A percentile compares a stretch with the other conserved stretches of the same genome.
These are phyloP conservation scores for Turnera subulata DNA, from an alignment of 345 rosid species.

Conservation along the genomic window DNA sequence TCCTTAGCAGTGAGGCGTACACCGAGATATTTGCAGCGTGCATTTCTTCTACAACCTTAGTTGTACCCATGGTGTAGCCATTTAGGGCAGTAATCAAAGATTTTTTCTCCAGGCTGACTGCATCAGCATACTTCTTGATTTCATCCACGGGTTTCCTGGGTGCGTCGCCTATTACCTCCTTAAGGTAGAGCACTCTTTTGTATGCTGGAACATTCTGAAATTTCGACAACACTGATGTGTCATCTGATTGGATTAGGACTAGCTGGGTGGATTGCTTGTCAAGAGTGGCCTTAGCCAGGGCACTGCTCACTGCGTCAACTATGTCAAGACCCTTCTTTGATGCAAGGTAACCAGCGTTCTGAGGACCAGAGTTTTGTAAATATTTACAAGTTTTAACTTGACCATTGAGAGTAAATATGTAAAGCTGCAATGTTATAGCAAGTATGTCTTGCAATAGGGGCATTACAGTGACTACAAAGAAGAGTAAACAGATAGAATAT, in stretches of 20 bases:
- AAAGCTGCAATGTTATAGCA: neutral
- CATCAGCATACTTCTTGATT: conserved; percentile 69
- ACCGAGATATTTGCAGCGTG: conserved; percentile 63
- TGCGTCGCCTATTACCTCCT: conserved; percentile 45
- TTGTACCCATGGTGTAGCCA: conserved; percentile 38
- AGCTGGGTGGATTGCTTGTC: conserved; percentile 70
- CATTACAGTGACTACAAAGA: neutral
- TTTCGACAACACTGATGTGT: conserved; percentile 58
- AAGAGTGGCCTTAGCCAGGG: conserved; percentile 55
- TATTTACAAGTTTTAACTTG: neutral
- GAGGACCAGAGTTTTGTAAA: conserved; percentile 14
- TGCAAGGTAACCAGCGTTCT: conserved; percentile 89
- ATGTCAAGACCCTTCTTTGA: conserved; percentile 67
- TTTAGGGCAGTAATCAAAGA: conserved; percentile 38
- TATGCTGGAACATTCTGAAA: conserved; percentile 42
- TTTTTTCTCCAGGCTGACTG: conserved; percentile 40
- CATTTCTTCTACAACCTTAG: conserved; percentile 50
- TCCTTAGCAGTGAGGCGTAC: conserved; percentile 50
- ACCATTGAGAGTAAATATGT: neutral
- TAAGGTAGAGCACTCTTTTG: conserved; percentile 50
- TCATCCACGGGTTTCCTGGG: conserved; percentile 46
- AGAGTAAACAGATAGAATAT: no score
- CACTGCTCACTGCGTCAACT: conserved; percentile 41
- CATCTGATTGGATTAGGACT: conserved; percentile 73
- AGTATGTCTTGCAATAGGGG: neutral